These are phyloP conservation scores for Striga hermonthica DNA, from an alignment of 305 asterid species.

Conservation along the genomic window DNA sequence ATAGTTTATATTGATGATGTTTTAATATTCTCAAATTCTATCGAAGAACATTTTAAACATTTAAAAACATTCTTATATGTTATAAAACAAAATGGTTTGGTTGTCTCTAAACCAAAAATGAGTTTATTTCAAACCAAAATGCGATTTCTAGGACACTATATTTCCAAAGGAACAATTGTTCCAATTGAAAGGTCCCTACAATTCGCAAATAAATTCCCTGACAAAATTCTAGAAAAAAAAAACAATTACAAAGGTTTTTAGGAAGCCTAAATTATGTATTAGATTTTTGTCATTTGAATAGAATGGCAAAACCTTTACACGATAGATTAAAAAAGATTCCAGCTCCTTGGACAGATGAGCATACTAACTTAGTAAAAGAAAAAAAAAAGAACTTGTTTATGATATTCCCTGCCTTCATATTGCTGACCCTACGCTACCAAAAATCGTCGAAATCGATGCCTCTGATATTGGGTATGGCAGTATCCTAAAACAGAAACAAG, in stretches of 20 bases:
- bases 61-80: not conserved
- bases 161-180: not conserved
- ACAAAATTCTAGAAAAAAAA: no score
- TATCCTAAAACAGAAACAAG: not conserved
- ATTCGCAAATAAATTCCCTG: not conserved
- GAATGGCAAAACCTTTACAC: not conserved
- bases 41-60: not conserved
- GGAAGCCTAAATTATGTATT: not conserved
- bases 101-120: not conserved
- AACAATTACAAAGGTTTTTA: not conserved
- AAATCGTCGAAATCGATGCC: not conserved
- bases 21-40: not conserved
- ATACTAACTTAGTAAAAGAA: not conserved
- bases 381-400: not conserved
- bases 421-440: not conserved
- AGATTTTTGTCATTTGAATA: not conserved
- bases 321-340: not conserved
- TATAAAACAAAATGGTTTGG: not conserved
- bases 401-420: not conserved
- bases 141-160: not conserved
- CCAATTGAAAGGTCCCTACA: not conserved
- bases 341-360: not conserved
- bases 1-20: not conserved
- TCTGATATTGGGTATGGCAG: not conserved
- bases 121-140: not conserved